These are phyloP conservation scores for Fusarium brevicatenulatum DNA, from an alignment of 2,329 filamentous ascomycete genomes.

Conservation along the genomic window DNA sequence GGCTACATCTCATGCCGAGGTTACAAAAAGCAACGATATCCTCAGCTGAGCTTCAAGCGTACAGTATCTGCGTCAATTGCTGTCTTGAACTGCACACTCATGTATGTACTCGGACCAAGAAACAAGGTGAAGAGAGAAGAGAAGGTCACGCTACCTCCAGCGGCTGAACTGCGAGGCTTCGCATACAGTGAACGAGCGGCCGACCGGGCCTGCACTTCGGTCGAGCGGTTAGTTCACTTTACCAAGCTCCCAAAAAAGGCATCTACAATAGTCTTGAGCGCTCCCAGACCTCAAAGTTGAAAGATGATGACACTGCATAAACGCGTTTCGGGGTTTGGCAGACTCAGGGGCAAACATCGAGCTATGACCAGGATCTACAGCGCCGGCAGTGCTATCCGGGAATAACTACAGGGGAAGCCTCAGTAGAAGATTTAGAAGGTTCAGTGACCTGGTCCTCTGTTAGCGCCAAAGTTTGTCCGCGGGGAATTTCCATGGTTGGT, in stretches of 20 bases:
- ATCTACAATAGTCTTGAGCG: not conserved
- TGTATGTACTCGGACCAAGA: not conserved
- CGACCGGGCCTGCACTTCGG: not conserved
- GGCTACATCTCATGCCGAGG: not conserved
- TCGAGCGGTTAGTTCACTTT: not conserved
- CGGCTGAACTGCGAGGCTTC: not conserved
- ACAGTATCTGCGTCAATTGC: not conserved
- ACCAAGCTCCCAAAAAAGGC: not conserved
- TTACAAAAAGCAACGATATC: not conserved
- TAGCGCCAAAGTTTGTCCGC: conserved; percentile 8
- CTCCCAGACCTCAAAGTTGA: not conserved
- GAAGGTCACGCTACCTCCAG: not conserved
- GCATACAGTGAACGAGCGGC: not conserved
- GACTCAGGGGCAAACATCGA: not conserved
- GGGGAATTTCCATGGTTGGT: conserved; percentile 9
- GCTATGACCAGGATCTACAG: conserved; percentile 2
- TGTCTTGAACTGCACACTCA: not conserved
- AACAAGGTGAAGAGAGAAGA: not conserved
- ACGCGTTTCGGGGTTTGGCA: not conserved
- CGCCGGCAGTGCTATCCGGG: not conserved
- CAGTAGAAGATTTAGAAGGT: not conserved
- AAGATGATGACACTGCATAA: not conserved
- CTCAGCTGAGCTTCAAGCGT: not conserved
- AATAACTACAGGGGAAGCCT: conserved; percentile 11
- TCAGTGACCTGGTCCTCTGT: conserved; percentile 5